Evolutionary conservation across 2,329 filamentous ascomycete species (phyloP), one percentile per base, ranked within the genome.

Genomic region (Epichloe aotearoae): DNA sequence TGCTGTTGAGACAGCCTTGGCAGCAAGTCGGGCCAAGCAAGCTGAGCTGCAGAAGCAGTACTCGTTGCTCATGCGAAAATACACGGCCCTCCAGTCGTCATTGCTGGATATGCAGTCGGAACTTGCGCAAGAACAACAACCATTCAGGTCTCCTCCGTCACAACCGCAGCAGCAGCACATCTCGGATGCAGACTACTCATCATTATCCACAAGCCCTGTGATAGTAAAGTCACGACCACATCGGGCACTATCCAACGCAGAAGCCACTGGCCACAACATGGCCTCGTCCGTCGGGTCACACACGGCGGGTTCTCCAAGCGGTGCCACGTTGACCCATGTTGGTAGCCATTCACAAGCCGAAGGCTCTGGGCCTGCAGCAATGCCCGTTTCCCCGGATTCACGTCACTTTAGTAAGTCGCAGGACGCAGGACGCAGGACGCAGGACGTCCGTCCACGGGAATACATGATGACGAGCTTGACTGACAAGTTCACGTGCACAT

Each of bases 21-120:
- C 73, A 33, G 72, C 74, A n/a, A 77, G 72, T 57, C 67, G 74
- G 46, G 69, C 71, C 1, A 77, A 75, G 61, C 74, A 80, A 53
- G 66, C 69, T 0, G 76, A 79, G 56, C 62, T 80, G 53, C 73
- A 77, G 57, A 74, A 69, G 58, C 75, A 76, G 52, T 71, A 76
- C 57, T 64, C 65, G 44, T 65, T 72, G 19, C 65, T 80, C 46
- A 67, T 69, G 57, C 71, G 70, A 49, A 77, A 76, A 57, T 77
- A 77, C 58, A 73, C 70, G 12, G 69, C 69, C 1, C 62, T 79
- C 19, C 73, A 80, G 60, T 72, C 71, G 8, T 69, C 69, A 2
- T 57, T 78, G 5, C 59, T 77, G 41, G 73, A 77, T 47, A 65
- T 75, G 63, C 67, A 69, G 53, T 66, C 68, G 7, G 66, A 64